Evolutionary conservation across 73 alveolate species (phyloP).

Genomic region (Symbiodinium natans): DNA sequence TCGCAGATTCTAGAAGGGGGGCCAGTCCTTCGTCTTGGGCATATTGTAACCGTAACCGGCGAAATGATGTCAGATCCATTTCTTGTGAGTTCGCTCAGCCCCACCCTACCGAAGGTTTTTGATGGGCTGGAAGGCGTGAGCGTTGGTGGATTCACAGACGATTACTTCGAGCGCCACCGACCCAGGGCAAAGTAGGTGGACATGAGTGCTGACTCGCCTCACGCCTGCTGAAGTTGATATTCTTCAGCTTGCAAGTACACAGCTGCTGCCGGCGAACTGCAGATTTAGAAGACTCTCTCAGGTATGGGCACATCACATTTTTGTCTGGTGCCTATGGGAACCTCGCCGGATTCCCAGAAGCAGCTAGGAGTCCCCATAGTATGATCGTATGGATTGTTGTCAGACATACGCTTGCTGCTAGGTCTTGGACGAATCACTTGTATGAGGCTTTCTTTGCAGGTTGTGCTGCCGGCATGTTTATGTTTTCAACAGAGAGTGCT

Average conservation of each 20-base stretch:
- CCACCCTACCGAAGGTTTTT: conserved; percentile 8
- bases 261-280: too few relatives aligned
- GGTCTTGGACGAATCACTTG: conserved; percentile 89
- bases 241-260: too few relatives aligned
- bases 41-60: too few relatives aligned
- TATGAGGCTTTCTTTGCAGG: conserved; percentile 90
- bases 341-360: conserved; percentile 34
- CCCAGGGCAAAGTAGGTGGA: not conserved
- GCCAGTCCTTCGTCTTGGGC: not conserved
- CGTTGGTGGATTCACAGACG: conserved; percentile 71
- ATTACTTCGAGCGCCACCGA: conserved; percentile 38
- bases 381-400: not conserved
- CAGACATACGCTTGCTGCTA: not conserved
- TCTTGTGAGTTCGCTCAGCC: too few relatives aligned
- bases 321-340: conserved; percentile 92
- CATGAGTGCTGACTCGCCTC: not conserved
- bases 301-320: conserved; percentile 92
- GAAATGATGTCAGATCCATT: too few relatives aligned
- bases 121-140: conserved; percentile 76
- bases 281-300: too few relatives aligned
- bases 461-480: not conserved
- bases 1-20: not conserved
- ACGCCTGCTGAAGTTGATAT: not conserved
- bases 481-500: not conserved
- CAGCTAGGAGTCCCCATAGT: not conserved